Evolutionary conservation across 768 basidiomycete genomes (phyloP), one percentile per base, ranked within the genome.

Genomic region (Terana coerulea): DNA sequence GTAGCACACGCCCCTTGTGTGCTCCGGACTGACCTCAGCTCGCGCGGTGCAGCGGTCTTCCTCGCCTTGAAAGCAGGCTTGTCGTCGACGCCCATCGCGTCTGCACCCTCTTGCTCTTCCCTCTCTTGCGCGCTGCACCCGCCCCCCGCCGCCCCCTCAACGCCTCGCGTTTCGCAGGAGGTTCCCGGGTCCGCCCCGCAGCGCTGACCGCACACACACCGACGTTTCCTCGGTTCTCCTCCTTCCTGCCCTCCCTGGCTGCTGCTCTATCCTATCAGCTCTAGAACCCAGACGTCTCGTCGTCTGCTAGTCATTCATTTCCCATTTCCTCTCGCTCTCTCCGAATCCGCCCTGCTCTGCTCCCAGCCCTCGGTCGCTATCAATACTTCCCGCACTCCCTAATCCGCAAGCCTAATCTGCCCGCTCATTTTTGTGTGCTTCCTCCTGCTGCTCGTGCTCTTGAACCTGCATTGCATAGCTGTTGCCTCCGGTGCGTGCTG

Each of bases 1-100:
- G 60, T 59, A 56, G 61, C 40, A 56, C 62, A 61, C 64, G 62
- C 64, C 53, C 54, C 47, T 54, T 43, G 60, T 56, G 61, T 59
- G 59, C 59, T 62, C 24, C 58, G 58, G 55, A 54, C 61, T 60
- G 56, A 59, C 52, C 58, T 46, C 43, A 48, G 58, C 48, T 57
- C 52, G 53, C 57, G 49, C 47, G 52, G 57, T 58, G 53, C 54
- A 51, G 43, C 53, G 55, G 37, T 59, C 53, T 55, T 59, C 57
- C 54, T 56, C 39, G 59, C 55, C 56, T 61, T 61, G 52, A 65
- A 65, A 61, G 57, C 58, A 37, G 49, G 55, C 56, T 55, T 55
- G 56, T 54, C 58, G 55, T 54, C 59, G 54, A 55, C 57, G 33
- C 36, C 52, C 61, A 52, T 53, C 49, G 52, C 50, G 35, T 54